Percentiles rank a stretch among this genome's conserved stretches.
These are phyloP conservation scores for Vaccinium corymbosum DNA, from an alignment of 148 eudicot genomes.

Conservation along the genomic window DNA sequence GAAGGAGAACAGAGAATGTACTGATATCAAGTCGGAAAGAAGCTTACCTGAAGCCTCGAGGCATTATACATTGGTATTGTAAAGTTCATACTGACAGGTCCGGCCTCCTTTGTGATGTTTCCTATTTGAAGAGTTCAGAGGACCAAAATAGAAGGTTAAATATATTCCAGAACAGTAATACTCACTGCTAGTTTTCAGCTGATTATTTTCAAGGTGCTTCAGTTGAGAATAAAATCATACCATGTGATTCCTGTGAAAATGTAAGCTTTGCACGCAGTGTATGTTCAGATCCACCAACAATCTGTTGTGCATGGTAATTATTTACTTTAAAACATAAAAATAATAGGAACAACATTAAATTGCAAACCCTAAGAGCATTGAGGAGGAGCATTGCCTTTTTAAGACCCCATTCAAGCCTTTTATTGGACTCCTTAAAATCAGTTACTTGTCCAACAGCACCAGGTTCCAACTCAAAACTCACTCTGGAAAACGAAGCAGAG, in stretches of 20 bases:
- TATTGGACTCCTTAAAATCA: constrained; percentile 91
- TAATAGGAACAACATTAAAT: neutral
- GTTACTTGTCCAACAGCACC: constrained; percentile 86
- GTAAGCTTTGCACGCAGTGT: constrained; percentile 85
- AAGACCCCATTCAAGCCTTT: constrained; percentile 79
- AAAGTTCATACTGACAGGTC: constrained; percentile 95
- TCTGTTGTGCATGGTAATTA: constrained; percentile 42
- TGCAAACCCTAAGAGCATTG: neutral
- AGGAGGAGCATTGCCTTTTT: constrained; percentile 59
- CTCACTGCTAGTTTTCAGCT: neutral
- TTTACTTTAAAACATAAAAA: neutral
- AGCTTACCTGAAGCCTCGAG: constrained; percentile 84
- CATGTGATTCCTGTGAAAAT: constrained; percentile 86
- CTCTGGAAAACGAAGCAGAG: neutral
- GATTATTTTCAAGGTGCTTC: neutral
- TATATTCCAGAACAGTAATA: neutral
- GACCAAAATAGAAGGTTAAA: neutral
- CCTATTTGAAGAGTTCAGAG: constrained; percentile 34
- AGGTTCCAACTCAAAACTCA: constrained; percentile 59
- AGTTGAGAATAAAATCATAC: constrained; percentile 29
- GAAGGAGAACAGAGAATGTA: neutral
- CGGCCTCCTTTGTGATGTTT: constrained; percentile 93
- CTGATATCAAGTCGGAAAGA: neutral
- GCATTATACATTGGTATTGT: constrained; percentile 96
- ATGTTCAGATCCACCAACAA: constrained; percentile 93